Percentiles rank a stretch among this genome's conserved stretches.
Evolutionary conservation across 2,329 filamentous ascomycete species (phyloP).

Genomic region (Xylariaceae sp.): DNA sequence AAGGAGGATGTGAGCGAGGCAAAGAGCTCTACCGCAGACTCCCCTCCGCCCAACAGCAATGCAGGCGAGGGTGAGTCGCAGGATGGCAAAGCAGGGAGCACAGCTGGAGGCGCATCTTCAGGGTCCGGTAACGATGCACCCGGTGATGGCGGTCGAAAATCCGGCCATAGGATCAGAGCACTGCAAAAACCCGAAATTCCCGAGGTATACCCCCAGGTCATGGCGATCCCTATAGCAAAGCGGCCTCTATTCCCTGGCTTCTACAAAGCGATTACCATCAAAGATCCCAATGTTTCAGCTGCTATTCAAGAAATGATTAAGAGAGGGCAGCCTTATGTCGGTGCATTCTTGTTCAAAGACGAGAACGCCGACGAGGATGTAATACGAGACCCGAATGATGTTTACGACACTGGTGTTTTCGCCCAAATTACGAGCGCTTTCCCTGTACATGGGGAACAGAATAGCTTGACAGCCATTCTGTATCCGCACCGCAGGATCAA

Average conservation of each 20-base stretch:
- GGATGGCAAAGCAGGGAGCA: constrained; percentile 65
- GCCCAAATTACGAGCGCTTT: constrained; percentile 98
- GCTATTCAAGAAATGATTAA: constrained; percentile 98
- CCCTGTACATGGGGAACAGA: constrained; percentile 84
- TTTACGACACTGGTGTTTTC: constrained; percentile 95
- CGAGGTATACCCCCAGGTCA: constrained; percentile 95
- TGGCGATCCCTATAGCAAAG: constrained; percentile 95
- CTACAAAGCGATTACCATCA: constrained; percentile 98
- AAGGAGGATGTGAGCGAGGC: constrained; percentile 57
- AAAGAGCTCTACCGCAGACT: constrained; percentile 51
- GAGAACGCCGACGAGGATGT: constrained; percentile 93
- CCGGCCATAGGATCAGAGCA: constrained; percentile 73
- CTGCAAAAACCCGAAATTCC: constrained; percentile 89
- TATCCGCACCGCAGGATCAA: constrained; percentile 96
- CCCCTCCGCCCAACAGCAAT: constrained; percentile 54
- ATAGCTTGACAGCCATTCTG: constrained; percentile 86
- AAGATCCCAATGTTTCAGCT: constrained; percentile 86
- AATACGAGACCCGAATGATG: constrained; percentile 87
- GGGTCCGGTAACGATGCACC: constrained; percentile 62
- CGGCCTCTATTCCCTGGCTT: constrained; percentile 95
- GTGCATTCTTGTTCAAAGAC: constrained; percentile 96
- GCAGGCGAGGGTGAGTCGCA: constrained; percentile 48
- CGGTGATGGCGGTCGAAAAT: constrained; percentile 70
- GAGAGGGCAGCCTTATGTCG: constrained; percentile 94
- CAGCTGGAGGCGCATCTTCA: constrained; percentile 61